These are phyloP conservation scores for Metschnikowia drakensbergensis DNA, from an alignment of 805 yeast species.

Conservation along the genomic window DNA sequence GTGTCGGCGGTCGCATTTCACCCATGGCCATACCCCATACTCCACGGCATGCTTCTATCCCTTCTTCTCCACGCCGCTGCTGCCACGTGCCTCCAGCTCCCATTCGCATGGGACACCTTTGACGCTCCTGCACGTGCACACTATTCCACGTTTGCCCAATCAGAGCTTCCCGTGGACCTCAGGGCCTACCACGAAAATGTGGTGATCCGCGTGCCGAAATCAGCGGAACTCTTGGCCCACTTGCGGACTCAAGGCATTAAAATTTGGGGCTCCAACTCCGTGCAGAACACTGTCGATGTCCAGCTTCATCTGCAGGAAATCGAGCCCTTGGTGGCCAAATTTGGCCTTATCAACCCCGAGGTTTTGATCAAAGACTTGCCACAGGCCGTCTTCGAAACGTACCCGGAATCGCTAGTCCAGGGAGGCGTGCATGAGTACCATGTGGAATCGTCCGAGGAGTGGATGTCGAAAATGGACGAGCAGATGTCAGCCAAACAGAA, in stretches of 20 bases:
- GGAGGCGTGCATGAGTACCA: conserved; percentile 3
- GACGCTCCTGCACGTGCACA: conserved; percentile 21
- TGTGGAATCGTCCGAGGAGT: conserved; percentile 1
- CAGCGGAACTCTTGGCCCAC: conserved; percentile 15
- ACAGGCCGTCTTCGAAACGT: conserved; percentile 53
- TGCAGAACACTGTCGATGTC: conserved; percentile 47
- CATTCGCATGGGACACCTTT: conserved; percentile 6
- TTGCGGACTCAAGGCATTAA: conserved; percentile 17
- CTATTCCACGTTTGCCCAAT: conserved; percentile 25
- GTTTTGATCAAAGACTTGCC: conserved; percentile 55
- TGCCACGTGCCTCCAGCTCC: conserved; percentile 12
- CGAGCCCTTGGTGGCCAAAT: conserved; percentile 14
- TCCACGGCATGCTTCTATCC: conserved; percentile 5
- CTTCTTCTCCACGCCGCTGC: conserved; percentile 4
- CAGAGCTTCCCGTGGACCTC: conserved; percentile 39
- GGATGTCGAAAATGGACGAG: background rate
- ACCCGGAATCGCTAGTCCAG: conserved; percentile 30
- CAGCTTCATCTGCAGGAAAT: conserved; percentile 20
- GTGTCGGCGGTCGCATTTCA: conserved; percentile 1
- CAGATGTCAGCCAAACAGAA: conserved; percentile 7
- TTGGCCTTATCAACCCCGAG: conserved; percentile 25
- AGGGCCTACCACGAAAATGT: conserved; percentile 38
- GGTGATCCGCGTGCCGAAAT: conserved; percentile 43
- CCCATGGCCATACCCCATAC: background rate
- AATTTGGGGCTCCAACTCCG: conserved; percentile 48